A percentile compares a stretch with the other conserved stretches of the same genome.
Conservation (phyloP, 192 early-diverging fungal species). For the Backusella liffmaniae region DNA sequence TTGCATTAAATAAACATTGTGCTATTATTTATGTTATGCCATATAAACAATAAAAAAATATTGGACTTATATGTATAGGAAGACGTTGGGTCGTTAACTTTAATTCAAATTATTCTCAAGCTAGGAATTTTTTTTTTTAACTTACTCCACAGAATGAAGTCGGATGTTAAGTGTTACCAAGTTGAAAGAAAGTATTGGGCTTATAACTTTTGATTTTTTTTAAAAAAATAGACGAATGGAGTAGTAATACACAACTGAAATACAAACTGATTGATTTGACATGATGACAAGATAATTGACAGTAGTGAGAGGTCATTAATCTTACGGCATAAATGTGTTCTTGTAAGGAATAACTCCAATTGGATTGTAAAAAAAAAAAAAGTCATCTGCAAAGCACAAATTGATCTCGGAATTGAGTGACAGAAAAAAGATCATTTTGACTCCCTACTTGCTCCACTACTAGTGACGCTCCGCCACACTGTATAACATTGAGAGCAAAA, state of each 20-base stretch:
- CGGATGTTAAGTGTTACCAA: neutral
- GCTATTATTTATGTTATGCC: neutral
- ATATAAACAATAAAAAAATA: neutral
- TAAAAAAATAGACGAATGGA: neutral
- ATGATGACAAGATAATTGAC: neutral
- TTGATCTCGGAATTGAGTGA: neutral
- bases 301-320: neutral
- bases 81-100: neutral
- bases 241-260: neutral
- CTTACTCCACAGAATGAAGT: neutral
- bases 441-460: neutral
- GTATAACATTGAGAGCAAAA: neutral
- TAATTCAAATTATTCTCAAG: neutral
- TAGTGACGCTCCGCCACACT: neutral
- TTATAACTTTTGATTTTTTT: neutral
- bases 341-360: neutral
- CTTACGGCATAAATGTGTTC: neutral
- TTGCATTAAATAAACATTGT: neutral
- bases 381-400: neutral
- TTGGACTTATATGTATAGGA: neutral
- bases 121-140: neutral
- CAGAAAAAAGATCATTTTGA: neutral
- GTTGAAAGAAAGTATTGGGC: neutral
- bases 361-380: neutral
- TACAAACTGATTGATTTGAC: neutral